These are phyloP conservation scores for Agrocybe praecox DNA, from an alignment of 768 basidiomycete species.

Conservation along the genomic window DNA sequence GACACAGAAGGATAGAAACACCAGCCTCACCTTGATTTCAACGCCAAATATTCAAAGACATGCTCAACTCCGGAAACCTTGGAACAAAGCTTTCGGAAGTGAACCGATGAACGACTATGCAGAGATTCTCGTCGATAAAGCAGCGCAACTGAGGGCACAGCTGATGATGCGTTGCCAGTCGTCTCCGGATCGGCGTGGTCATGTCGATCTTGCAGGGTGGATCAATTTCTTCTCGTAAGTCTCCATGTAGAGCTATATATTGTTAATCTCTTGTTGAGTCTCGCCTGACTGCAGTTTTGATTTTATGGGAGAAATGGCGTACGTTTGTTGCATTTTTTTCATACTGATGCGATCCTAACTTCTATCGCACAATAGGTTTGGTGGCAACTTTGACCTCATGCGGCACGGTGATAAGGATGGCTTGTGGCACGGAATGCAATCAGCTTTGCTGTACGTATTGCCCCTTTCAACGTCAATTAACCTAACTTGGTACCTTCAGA, in stretches of 20 bases:
- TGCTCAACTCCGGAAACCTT: conserved; percentile 35
- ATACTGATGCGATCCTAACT: conserved; percentile 17
- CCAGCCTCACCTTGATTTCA: conserved; percentile 25
- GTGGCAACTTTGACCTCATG: conserved; percentile 25
- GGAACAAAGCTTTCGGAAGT: conserved; percentile 39
- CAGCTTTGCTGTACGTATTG: conserved; percentile 20
- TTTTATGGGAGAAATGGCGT: conserved; percentile 42
- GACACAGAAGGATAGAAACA: conserved; percentile 7
- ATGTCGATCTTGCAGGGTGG: conserved; percentile 35
- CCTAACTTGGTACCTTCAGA: neutral
- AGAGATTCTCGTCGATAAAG: conserved; percentile 17
- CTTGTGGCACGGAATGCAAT: conserved; percentile 15
- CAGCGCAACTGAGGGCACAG: conserved; percentile 23
- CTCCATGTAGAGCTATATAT: too few relatives aligned
- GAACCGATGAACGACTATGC: conserved; percentile 31
- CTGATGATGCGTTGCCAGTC: conserved; percentile 11
- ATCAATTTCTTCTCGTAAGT: conserved; percentile 38
- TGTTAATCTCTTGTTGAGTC: conserved; percentile 10
- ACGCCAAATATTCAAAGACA: conserved; percentile 34
- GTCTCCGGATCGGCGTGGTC: neutral
- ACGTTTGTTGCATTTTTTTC: conserved; percentile 7
- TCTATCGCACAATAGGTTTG: conserved; percentile 12
- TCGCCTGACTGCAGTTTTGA: conserved; percentile 26
- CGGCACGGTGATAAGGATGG: conserved; percentile 31
- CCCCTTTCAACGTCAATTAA: neutral